These are phyloP conservation scores for Kwoniella sp. DNA, from an alignment of 768 basidiomycete species.

Conservation along the genomic window DNA sequence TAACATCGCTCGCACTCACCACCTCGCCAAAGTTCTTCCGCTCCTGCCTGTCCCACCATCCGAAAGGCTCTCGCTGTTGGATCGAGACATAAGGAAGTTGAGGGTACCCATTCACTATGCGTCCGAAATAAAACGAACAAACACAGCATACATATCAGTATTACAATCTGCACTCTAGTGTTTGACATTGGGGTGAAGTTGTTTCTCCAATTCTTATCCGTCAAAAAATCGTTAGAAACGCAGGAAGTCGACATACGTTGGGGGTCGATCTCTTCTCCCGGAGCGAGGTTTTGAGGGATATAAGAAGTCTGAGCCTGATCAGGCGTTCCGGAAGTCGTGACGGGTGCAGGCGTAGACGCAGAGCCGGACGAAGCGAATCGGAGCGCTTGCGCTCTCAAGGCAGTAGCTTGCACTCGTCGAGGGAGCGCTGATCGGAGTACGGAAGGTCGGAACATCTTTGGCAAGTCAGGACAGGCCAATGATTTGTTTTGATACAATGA, in stretches of 20 bases:
- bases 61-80: conserved; percentile 52
- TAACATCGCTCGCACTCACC: too few species aligned
- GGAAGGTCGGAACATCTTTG: conserved; percentile 20
- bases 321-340: conserved; percentile 30
- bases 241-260: conserved; percentile 49
- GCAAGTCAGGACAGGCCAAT: too few species aligned
- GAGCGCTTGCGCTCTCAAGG: neutral
- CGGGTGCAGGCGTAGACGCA: conserved; percentile 12
- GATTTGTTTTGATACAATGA: too few species aligned
- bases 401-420: conserved; percentile 5
- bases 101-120: conserved; percentile 56
- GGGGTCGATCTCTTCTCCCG: conserved; percentile 51
- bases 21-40: conserved; percentile 57
- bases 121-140: neutral
- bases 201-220: too few species aligned
- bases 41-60: conserved; percentile 59
- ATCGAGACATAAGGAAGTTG: conserved; percentile 53
- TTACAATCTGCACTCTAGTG: neutral
- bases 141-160: neutral
- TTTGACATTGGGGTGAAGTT: too few species aligned
- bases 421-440: conserved; percentile 17
- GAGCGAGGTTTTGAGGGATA: conserved; percentile 22
- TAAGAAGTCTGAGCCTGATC: conserved; percentile 24
- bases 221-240: too few species aligned
- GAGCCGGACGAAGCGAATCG: conserved; percentile 19